Base-by-base conservation (phyloP, 331 rosid species). In the Telfairia occidentalis region DNA sequence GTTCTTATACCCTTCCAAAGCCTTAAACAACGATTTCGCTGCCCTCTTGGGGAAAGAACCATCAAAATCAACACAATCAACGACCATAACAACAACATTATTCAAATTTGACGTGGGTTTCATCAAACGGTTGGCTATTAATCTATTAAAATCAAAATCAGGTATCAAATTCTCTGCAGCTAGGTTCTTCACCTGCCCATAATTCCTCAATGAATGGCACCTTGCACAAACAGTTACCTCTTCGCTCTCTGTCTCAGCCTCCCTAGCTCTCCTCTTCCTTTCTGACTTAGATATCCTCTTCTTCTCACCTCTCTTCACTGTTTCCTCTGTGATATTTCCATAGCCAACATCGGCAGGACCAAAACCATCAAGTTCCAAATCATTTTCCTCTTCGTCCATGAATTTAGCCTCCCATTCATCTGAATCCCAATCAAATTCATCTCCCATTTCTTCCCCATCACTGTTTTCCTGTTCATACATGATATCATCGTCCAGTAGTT, bases 61-160 rank as follows among this genome's bases (percentile, higher is more conserved):
- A 45, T 93, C 98, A 76, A 93, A 91, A 86, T 93, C 97, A 76
- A 93, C 92, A 83, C 95, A 91, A 83, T 93, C 98, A 77, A 93
- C 96, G 58, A 93, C 97, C 96, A 91, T 89, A 35, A 91, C 92
- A 9, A 93, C 96, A 67, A 85, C 87, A 66, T 81, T 76, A 77
- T 85, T 90, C 45, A 88, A 86, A 76, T 83, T 90, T 45, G 90
- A 84, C 71, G 91, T 54, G 38, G 90, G 85, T 65, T 91, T 93
- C 86, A 88, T 85, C 79, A 93, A 58, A 84, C 94, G 79, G 5
- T 87, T 90, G 0, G 94, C 82, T 38, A 93, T 90, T 82, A 93
- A 79, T 82, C 90, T 85, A 81, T 93, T 85, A 12, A 93, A 93
- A 88, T 93, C 97, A 52, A 93, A 93, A 87, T 93, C 98, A 0